Percentiles rank a stretch among this genome's conserved stretches.
These are phyloP conservation scores for Chaetomium tenue DNA, from an alignment of 495 filamentous ascomycete genomes.

Conservation along the genomic window DNA sequence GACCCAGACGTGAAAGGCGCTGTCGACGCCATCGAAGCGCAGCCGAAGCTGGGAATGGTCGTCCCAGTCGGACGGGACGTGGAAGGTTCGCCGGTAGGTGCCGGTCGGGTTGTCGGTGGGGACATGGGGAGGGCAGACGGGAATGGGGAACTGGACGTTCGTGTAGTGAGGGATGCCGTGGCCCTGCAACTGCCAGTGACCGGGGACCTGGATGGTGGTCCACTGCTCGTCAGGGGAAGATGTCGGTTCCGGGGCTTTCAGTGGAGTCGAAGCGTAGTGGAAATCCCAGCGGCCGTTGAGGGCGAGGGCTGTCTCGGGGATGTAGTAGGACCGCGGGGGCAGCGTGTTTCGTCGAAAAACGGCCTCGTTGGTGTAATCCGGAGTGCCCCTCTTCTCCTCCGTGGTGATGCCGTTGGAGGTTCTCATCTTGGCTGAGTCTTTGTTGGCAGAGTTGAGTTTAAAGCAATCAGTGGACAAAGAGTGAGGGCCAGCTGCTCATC, in stretches of 20 bases:
- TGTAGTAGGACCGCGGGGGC: constrained; percentile 50
- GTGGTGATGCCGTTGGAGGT: constrained; percentile 15
- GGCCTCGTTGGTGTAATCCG: constrained; percentile 34
- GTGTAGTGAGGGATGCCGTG: constrained; percentile 62
- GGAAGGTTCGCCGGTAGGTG: constrained; percentile 57
- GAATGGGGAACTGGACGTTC: constrained; percentile 60
- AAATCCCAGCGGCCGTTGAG: constrained; percentile 64
- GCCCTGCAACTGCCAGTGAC: constrained; percentile 66
- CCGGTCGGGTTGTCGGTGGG: constrained; percentile 62
- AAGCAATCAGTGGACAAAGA: too few species aligned
- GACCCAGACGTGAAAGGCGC: constrained; percentile 63
- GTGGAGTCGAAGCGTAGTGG: constrained; percentile 50
- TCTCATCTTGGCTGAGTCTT: background rate
- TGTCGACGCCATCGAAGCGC: constrained; percentile 66
- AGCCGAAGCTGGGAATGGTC: constrained; percentile 49
- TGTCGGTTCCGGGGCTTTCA: constrained; percentile 45
- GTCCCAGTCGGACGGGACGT: constrained; percentile 43
- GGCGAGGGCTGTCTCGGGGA: constrained; percentile 45
- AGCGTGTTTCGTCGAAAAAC: constrained; percentile 52
- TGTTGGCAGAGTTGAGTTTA: background rate
- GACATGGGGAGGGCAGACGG: constrained; percentile 57
- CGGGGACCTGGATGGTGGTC: constrained; percentile 57
- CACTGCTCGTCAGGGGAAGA: constrained; percentile 39
- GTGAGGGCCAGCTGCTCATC: too few species aligned
- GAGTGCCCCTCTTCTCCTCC: constrained; percentile 23